Evolutionary conservation across 1,284 basidiomycete genomes (phyloP), one percentile per base, ranked within the genome.

Genomic region (Uromyces viciae-fabae): DNA sequence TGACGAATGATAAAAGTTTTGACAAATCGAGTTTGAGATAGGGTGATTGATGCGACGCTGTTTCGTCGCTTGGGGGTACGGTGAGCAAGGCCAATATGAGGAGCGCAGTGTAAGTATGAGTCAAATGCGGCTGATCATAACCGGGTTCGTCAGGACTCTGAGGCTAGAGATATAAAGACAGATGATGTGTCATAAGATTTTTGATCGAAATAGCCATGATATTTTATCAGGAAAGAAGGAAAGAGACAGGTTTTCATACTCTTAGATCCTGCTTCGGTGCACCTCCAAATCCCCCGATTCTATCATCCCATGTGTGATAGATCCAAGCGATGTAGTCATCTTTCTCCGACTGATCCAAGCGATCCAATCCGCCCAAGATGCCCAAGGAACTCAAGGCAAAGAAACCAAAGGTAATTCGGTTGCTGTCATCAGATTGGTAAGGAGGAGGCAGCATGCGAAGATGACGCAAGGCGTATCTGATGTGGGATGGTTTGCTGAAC

Each of bases 51-150:
- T 60, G 88, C 86, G 83, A 94, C 91, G 83, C 93, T 90, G 83
- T 94, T 93, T n/a, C 92, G 25, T 7, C 17, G 15, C 40, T 43
- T n/a, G n/a, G n/a, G 22, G 69, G 75, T n/a, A 66, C 17, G 1
- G 77, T 71, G 8, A 97, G 88, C 82, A 96, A 91, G 0, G 92
- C 90, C 3, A 97, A 90, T 0, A 90, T 89, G 1, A 95, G 87
- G 2, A 97, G 85, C 0, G 94, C 93, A 0, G 94, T 93, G 84
- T 97, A 97, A 9, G 94, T 94, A 89, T 94, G 93, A 81, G 69
- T 71, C 11, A 73, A 87, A 85, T 96, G 92, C 0, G 93, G 91
- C 4, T 89, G 88, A 82, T 93, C 90, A 82, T 89, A 28, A 88
- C 72, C 89, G 87, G 4, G 87, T 86, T 84, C 81, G 86, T 85